Evolutionary conservation across 495 filamentous ascomycete genomes (phyloP), one percentile per base, ranked within the genome.

Genomic region (Lophium mytilinum): DNA sequence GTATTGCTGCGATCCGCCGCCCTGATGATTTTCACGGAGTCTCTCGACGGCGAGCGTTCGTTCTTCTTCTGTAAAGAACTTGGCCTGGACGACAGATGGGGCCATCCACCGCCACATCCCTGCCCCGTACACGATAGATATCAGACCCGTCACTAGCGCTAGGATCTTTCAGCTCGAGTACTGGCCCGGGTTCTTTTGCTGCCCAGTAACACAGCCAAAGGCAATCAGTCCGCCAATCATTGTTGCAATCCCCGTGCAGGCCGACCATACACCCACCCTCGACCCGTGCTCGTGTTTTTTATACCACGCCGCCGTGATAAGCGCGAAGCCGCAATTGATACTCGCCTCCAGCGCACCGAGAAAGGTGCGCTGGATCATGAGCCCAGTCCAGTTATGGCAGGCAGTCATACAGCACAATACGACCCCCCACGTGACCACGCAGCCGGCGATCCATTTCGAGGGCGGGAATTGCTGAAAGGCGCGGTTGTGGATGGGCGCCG

Each of bases 401-500:
- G 39, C 14, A 4, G 21, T 17, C 36, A 53, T 41, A n/a, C 51
- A 46, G 21, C 21, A 12, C 15, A 53, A 19, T 1, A 43, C 37
- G 12, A 43, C 36, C 7, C 36, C 51, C 51, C 36, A 53, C 1
- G 51, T 36, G 9, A 43, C 21, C 2, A 53, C 39, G 18, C 36
- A 40, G 12, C 15, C 34, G 15, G 11, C 51, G 21, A 51, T 51
- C 48, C 48, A 51, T 51, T 51, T 51, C 12, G 36, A 53, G 6
- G 51, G 51, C 1, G 36, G 3, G 33, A 24, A 37, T 4, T 17
- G n/a, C 43, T 57, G 55, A 14, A 57, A 52, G 2, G 37, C 34
- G 21, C 55, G 47, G 37, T 57, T 57, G 45, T 57, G 45, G 33
- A 57, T 57, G 8, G 34, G 47, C 14, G 41, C 55, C 9, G 47